Conservation (phyloP, 2,329 filamentous ascomycete species). For the Botrytis fabae region DNA sequence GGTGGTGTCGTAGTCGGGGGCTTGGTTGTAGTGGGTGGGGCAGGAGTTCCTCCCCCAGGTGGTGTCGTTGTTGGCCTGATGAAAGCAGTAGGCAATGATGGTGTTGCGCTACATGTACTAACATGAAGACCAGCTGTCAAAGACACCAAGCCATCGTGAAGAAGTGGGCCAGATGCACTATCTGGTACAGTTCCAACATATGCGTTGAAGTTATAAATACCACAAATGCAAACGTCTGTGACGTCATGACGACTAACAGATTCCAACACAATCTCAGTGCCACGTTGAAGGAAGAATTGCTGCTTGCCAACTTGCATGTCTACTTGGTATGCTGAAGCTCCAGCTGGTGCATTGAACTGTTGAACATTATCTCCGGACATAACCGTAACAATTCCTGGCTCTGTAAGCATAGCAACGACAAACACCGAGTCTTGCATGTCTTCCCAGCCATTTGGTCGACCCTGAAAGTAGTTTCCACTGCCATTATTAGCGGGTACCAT, state of each 20-base stretch:
- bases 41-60: conserved; percentile 15
- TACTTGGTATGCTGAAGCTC: conserved; percentile 29
- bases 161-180: conserved; percentile 34
- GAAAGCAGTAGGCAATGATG: conserved; percentile 40
- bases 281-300: conserved; percentile 29
- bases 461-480: conserved; percentile 33
- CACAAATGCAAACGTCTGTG: conserved; percentile 30
- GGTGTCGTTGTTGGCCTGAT: conserved; percentile 28
- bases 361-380: conserved; percentile 35
- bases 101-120: conserved; percentile 39
- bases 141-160: conserved; percentile 35
- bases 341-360: conserved; percentile 30
- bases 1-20: conserved; percentile 1
- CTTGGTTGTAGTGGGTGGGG: conserved; percentile 20
- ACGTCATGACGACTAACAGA: conserved; percentile 30
- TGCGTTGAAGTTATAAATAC: conserved; percentile 36
- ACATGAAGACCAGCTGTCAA: conserved; percentile 40
- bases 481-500: conserved; percentile 32
- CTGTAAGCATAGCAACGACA: conserved; percentile 38
- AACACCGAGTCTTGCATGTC: conserved; percentile 39
- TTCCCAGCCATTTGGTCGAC: conserved; percentile 32
- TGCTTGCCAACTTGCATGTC: conserved; percentile 32
- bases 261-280: conserved; percentile 25
- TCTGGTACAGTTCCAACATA: conserved; percentile 32
- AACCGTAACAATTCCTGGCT: conserved; percentile 36